phyloP scores from a whole-genome alignment of 192 early-diverging fungal genomes.

The Backusella macrospora region DNA sequence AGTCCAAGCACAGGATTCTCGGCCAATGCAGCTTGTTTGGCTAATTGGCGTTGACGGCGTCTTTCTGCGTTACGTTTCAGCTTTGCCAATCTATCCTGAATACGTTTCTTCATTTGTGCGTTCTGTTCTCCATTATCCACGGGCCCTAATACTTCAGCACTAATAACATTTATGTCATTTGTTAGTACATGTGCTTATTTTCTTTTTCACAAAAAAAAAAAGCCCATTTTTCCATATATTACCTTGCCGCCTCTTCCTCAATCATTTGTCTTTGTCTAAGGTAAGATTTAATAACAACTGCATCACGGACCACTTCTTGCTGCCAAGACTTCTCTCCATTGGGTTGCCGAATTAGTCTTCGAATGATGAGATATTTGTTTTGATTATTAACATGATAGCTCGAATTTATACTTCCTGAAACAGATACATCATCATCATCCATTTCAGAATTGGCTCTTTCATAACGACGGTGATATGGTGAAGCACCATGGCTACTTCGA shows the following conservation, averaged over 20 bases:
- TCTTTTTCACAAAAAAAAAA: neutral
- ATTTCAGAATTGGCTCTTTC: constrained; percentile 36
- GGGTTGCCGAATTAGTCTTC: constrained; percentile 50
- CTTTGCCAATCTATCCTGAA: constrained; percentile 62
- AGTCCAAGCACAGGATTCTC: constrained; percentile 48
- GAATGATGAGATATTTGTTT: constrained; percentile 67
- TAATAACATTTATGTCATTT: neutral
- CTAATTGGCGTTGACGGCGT: constrained; percentile 53
- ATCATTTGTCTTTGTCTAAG: constrained; percentile 82
- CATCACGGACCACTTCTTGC: constrained; percentile 81
- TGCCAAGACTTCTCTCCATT: constrained; percentile 75
- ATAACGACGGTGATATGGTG: constrained; percentile 23
- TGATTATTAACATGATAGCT: constrained; percentile 54
- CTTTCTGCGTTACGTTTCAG: constrained; percentile 69
- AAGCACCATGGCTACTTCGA: constrained; percentile 7
- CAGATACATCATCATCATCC: constrained; percentile 57
- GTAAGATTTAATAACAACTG: constrained; percentile 88
- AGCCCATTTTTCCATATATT: neutral
- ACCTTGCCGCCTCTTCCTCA: constrained; percentile 62
- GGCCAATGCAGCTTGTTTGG: constrained; percentile 46
- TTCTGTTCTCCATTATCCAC: constrained; percentile 63
- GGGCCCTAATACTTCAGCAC: constrained; percentile 53
- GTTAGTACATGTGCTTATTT: neutral
- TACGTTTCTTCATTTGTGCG: constrained; percentile 58
- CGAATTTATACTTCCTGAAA: constrained; percentile 57